Conservation (phyloP, 306 rosid species). For the Alnus rubra region DNA sequence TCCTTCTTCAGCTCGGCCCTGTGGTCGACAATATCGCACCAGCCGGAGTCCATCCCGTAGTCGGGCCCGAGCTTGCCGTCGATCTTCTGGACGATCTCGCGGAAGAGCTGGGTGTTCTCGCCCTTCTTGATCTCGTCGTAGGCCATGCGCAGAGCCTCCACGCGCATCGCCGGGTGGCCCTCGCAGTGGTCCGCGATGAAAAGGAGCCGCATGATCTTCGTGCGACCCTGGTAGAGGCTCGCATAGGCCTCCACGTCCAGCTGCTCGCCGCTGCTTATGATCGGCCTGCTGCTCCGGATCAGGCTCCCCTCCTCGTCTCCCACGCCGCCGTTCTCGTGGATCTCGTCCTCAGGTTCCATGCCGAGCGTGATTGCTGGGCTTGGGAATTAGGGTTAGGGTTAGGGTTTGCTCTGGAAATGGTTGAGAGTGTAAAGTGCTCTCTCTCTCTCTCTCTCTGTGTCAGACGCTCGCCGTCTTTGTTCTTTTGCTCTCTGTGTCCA, state of each 20-base stretch:
- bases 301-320: conserved; percentile 48
- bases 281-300: conserved; percentile 54
- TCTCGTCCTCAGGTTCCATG: conserved; percentile 90
- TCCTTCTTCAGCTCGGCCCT: conserved; percentile 91
- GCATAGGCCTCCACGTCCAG: conserved; percentile 94
- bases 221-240: conserved; percentile 75
- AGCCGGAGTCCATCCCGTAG: conserved; percentile 59
- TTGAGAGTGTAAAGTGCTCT: not conserved
- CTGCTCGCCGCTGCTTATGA: conserved; percentile 80
- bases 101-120: conserved; percentile 75
- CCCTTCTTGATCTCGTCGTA: conserved; percentile 98
- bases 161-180: conserved; percentile 57
- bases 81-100: conserved; percentile 82
- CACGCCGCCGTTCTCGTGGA: conserved; percentile 66
- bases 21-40: conserved; percentile 78
- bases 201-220: conserved; percentile 78
- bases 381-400: conserved; percentile 19
- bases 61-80: conserved; percentile 64
- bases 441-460: not conserved
- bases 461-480: too few relatives aligned
- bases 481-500: not conserved
- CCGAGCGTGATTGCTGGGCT: not conserved
- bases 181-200: conserved; percentile 74
- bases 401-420: not conserved
- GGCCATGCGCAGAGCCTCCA: conserved; percentile 95